Evolutionary conservation across 2,329 filamentous ascomycete genomes (phyloP), one percentile per base, ranked within the genome.

Genomic region (Albifimbria verrucaria): DNA sequence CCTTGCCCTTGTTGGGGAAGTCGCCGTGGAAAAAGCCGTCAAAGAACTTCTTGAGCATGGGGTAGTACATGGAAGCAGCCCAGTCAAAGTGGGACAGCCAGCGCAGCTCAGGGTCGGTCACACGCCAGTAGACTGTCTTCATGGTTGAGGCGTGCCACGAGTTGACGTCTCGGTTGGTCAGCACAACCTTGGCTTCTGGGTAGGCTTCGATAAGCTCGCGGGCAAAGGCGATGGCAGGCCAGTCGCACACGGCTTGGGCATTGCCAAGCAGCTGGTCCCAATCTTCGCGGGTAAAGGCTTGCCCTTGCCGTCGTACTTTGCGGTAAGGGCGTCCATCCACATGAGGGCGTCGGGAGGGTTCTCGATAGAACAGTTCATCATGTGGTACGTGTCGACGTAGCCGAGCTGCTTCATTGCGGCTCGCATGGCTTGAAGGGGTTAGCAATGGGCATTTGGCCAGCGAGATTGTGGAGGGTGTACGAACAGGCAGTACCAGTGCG

Each of bases 181-280:
- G 73, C 48, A 90, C 78, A 51, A 89, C 81, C 69, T 89, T 89
- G 53, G 87, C 87, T 52, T 89, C 83, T 2, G 87, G 87, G 65
- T 89, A 90, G 17, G 85, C 83, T 63, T 86, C 81, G 57, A 89
- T 86, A 55, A 90, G 76, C 67, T 89, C 86, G 67, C 85, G 80
- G 50, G 83, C 82, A 62, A 90, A 90, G 43, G 82, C 81, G 44
- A 84, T 81, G 22, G 83, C 81, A 9, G 86, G 86, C 81, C 81
- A 86, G 74, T 89, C 86, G 68, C 83, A 87, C 18, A 89, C 83
- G 43, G 85, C 85, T 70, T 82, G 82, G 65, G 82, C 83, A 67
- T 86, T 78, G 49, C 85, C 83, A 54, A 89, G 74, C 11, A 89
- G 77, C 68, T 85, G 79, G 67, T 89, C 85, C 83, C 84, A 89